phyloP scores from a whole-genome alignment of 2,329 filamentous ascomycete genomes.

The Seiridium unicorne region DNA sequence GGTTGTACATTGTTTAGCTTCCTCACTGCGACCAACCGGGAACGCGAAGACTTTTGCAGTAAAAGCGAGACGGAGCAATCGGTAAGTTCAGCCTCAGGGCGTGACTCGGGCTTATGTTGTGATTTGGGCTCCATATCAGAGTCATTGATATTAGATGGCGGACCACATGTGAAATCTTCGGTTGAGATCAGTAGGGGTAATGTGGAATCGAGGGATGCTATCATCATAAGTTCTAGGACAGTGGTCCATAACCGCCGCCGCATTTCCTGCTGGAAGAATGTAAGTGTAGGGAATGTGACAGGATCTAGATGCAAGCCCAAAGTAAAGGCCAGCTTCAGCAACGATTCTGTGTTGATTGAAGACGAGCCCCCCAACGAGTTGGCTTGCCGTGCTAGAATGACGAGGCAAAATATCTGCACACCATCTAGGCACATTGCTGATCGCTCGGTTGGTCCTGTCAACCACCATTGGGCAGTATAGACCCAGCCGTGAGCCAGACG shows the following conservation, averaged over 20 bases:
- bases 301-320: conserved; percentile 29
- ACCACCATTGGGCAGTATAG: conserved; percentile 26
- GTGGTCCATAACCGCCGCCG: conserved; percentile 27
- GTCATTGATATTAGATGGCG: conserved; percentile 20
- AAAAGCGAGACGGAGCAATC: conserved; percentile 21
- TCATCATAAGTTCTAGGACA: conserved; percentile 22
- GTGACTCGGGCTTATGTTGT: background rate
- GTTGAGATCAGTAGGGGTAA: conserved; percentile 16
- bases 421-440: conserved; percentile 21
- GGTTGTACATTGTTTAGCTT: conserved; percentile 16
- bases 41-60: conserved; percentile 16
- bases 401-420: conserved; percentile 23
- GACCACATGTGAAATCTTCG: conserved; percentile 14
- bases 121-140: conserved; percentile 7
- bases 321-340: conserved; percentile 27
- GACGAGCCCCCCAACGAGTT: conserved; percentile 20
- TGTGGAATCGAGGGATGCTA: conserved; percentile 20
- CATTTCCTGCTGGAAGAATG: conserved; percentile 21
- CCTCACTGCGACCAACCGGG: conserved; percentile 18
- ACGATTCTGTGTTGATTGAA: conserved; percentile 23
- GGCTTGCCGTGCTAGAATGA: conserved; percentile 20
- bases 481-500: conserved; percentile 24
- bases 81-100: conserved; percentile 9
- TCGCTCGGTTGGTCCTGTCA: conserved; percentile 21
- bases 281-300: conserved; percentile 14